phyloP scores from a whole-genome alignment of 768 basidiomycete genomes.

The Mycena sanguinolenta region DNA sequence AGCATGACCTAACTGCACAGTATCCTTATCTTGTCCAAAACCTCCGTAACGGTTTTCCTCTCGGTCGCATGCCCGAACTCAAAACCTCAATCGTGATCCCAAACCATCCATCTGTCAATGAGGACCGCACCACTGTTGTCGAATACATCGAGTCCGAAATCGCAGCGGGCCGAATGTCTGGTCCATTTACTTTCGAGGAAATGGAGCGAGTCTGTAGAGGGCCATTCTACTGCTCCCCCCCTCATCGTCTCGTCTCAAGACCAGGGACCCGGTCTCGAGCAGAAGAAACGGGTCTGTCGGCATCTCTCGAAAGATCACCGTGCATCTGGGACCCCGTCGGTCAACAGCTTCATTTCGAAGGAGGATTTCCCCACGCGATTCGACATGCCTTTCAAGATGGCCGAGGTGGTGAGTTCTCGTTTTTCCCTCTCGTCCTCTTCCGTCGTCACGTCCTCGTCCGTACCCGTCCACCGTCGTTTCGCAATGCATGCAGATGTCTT shows the following conservation, averaged over 20 bases:
- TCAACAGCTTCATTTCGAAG: constrained; percentile 36
- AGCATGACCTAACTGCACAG: constrained; percentile 33
- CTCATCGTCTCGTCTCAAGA: constrained; percentile 32
- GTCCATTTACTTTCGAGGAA: constrained; percentile 21
- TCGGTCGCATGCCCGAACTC: constrained; percentile 44
- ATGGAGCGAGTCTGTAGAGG: constrained; percentile 40
- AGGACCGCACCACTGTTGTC: background rate
- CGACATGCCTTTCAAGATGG: constrained; percentile 31
- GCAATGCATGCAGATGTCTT: no score
- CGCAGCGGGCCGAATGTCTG: constrained; percentile 12
- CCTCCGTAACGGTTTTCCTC: constrained; percentile 47
- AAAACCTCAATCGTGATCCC: constrained; percentile 7
- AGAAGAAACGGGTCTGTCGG: constrained; percentile 36
- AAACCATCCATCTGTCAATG: constrained; percentile 23
- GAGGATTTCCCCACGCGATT: constrained; percentile 34
- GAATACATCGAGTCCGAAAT: constrained; percentile 31
- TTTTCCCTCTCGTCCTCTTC: background rate
- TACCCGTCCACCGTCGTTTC: no score
- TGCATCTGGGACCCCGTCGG: background rate
- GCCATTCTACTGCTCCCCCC: constrained; percentile 42
- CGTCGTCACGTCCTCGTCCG: background rate
- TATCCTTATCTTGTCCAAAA: constrained; percentile 48
- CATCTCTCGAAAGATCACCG: constrained; percentile 37
- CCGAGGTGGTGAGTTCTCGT: constrained; percentile 31
- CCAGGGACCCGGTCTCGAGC: constrained; percentile 27